Conservation (phyloP, 805 yeast genomes). For the Metschnikowia corniflorae region DNA sequence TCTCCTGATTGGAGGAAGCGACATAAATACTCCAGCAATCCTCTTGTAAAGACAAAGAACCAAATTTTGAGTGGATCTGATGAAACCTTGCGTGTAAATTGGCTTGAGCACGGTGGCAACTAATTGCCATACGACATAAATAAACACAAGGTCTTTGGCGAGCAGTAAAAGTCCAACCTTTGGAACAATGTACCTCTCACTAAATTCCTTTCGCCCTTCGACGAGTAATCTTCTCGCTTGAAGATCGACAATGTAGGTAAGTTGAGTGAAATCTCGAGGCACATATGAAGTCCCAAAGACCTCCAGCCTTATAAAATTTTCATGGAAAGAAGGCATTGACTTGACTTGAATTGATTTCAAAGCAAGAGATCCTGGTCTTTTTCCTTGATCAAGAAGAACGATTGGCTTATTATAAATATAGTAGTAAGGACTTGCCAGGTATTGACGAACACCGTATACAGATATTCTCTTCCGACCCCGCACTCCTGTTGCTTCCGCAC, state of each 20-base stretch:
- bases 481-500: no score
- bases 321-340: not conserved
- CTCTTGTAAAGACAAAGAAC: conserved; percentile 3
- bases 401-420: no score
- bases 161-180: conserved; percentile 13
- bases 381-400: no score
- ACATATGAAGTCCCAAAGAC: conserved; percentile 23
- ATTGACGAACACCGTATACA: no score
- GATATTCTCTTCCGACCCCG: no score
- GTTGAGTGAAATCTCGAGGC: conserved; percentile 19
- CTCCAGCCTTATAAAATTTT: conserved; percentile 11
- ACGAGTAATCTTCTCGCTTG: not conserved
- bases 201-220: not conserved
- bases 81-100: conserved; percentile 13
- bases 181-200: conserved; percentile 1
- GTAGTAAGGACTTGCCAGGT: no score
- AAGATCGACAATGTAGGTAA: conserved; percentile 10
- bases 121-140: conserved; percentile 14
- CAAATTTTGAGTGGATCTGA: conserved; percentile 2
- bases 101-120: conserved; percentile 7
- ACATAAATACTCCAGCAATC: conserved; percentile 15
- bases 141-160: conserved; percentile 23
- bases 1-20: conserved; percentile 50
- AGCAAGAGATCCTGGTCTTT: not conserved
- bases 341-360: not conserved